Base-by-base conservation (phyloP, 2,329 filamentous ascomycete species). In the Lomentospora prolificans region DNA sequence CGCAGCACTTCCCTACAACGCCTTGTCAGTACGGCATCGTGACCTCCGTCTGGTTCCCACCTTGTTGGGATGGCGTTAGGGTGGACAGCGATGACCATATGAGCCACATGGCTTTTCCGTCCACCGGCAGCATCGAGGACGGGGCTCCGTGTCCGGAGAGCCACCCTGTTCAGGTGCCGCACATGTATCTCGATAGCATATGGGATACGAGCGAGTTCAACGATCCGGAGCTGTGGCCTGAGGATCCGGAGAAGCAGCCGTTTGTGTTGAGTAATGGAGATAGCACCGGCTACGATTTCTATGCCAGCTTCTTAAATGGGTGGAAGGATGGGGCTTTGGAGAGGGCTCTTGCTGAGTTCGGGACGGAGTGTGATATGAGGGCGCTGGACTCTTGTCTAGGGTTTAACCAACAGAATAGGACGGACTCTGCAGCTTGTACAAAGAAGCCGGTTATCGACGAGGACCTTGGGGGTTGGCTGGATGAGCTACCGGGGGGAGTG, bases 61-160 rank as follows among this genome's bases (percentile, higher is more conserved):
- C 46, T 4, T 82, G 79, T 69, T 81, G 79, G 79, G 72, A 82
- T 28, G 79, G 79, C 39, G 68, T 69, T 33, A 72, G 77, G 58
- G 59, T 75, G 51, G 77, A 80, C 61, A 54, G 50, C 10, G 5
- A 30, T 10, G 36, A 57, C 44, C 55, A 57, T 33, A 33, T 25
- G 36, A 51, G 39, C 44, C 55, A 57, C 44, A 39, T 57, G 10
- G 51, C 55, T 6, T 55, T 30, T 12, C 55, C 50, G 4, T 24
- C 25, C 17, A 36, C 39, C 6, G 57, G 55, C 12, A 50, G n/a
- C 3, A 39, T 36, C 24, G 51, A 50, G 51, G 53, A 22, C 17
- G 51, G 27, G n/a, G 55, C 30, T 8, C 30, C 51, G 6, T 58
- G 57, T 48, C 57, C 57, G 4, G 41, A 36, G 3, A 57, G 25